Evolutionary conservation across 441 rosid genomes (phyloP).

Genomic region (Erysimum pusillum): DNA sequence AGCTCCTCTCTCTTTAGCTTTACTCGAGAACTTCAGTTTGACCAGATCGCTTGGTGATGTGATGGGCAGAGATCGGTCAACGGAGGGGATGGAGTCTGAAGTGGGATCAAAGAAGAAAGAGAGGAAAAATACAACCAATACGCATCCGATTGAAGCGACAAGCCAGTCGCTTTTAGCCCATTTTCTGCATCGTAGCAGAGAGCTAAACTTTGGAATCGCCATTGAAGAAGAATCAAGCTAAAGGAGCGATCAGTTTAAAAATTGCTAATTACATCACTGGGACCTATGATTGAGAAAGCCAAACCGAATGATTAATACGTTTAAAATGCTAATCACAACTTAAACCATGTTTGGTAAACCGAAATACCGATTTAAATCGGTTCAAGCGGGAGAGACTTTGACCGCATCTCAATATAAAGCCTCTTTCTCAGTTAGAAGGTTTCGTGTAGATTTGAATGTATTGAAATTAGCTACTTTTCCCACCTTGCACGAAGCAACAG

Average conservation of each 20-base stretch:
- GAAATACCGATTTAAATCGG: constrained; percentile 25
- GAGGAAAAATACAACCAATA: constrained; percentile 56
- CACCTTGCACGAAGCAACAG: constrained; percentile 16
- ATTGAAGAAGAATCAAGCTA: constrained; percentile 40
- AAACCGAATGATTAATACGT: not conserved
- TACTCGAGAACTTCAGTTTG: constrained; percentile 63
- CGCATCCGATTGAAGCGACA: constrained; percentile 55
- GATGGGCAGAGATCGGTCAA: constrained; percentile 35
- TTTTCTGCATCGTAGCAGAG: constrained; percentile 55
- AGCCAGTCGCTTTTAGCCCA: constrained; percentile 69
- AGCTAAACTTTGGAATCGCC: constrained; percentile 57
- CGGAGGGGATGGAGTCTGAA: constrained; percentile 37
- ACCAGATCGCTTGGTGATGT: constrained; percentile 54
- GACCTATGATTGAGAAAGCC: not conserved
- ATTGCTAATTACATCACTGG: constrained; percentile 6
- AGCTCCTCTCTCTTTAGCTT: constrained; percentile 71
- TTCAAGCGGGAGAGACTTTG: constrained; percentile 4
- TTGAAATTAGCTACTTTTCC: constrained; percentile 7
- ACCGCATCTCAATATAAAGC: not conserved
- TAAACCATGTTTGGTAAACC: constrained; percentile 6
- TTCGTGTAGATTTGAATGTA: constrained; percentile 16
- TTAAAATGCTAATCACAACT: not conserved
- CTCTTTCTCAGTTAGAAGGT: not conserved
- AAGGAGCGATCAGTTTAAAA: not conserved
- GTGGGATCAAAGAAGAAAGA: constrained; percentile 51